These are phyloP conservation scores for Ceratorhiza oryzae-sativae DNA, from an alignment of 1,284 basidiomycete genomes.

Conservation along the genomic window DNA sequence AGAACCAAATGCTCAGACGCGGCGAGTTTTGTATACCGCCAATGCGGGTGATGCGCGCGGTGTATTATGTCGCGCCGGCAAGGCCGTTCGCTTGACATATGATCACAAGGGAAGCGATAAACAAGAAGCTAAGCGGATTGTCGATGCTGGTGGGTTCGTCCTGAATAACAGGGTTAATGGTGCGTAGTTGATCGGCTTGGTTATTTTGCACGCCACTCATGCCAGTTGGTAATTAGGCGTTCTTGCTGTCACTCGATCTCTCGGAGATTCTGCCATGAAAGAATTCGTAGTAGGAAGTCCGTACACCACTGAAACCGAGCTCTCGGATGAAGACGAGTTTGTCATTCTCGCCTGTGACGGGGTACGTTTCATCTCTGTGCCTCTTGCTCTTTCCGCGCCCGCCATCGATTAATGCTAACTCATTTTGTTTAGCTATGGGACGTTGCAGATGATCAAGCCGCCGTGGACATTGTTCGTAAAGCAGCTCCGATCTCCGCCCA, in stretches of 20 bases:
- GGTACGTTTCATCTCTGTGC: slow-evolving; percentile 60
- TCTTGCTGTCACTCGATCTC: slow-evolving; percentile 92
- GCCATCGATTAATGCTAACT: background rate
- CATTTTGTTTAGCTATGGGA: slow-evolving; percentile 88
- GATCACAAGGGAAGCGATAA: slow-evolving; percentile 99
- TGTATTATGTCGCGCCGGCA: slow-evolving; percentile 87
- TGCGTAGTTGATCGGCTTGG: slow-evolving; percentile 44
- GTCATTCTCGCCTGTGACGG: slow-evolving; percentile 98
- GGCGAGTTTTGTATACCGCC: slow-evolving; percentile 91
- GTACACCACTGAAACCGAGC: slow-evolving; percentile 95
- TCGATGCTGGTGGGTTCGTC: slow-evolving; percentile 97
- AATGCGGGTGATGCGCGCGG: slow-evolving; percentile 95
- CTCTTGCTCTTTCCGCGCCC: background rate
- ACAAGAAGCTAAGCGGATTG: slow-evolving; percentile 97
- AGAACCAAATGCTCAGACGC: slow-evolving; percentile 47
- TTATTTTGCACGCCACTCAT: background rate
- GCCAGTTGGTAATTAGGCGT: slow-evolving; percentile 60
- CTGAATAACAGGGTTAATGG: slow-evolving; percentile 98
- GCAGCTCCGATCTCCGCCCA: slow-evolving; percentile 68
- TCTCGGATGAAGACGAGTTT: slow-evolving; percentile 92
- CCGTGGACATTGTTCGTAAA: slow-evolving; percentile 82
- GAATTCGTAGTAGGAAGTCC: slow-evolving; percentile 98
- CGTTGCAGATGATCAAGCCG: slow-evolving; percentile 90
- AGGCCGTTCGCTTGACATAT: slow-evolving; percentile 93
- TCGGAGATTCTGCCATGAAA: slow-evolving; percentile 99